A percentile compares a stretch with the other conserved stretches of the same genome.
phyloP scores from a whole-genome alignment of 1,139 yeast species.

The Meyerozyma sp. region DNA sequence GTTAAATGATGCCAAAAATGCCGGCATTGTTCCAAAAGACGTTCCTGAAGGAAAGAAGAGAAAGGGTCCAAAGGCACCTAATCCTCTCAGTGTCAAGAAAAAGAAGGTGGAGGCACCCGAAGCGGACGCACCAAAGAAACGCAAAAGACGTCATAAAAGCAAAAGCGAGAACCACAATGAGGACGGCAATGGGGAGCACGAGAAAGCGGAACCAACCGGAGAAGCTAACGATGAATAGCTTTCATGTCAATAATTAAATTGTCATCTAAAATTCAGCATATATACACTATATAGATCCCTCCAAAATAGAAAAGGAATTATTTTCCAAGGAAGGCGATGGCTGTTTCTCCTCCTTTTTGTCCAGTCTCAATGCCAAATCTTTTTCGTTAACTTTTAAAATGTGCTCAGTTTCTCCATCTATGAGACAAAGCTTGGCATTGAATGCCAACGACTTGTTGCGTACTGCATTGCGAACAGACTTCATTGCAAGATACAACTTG shows the following conservation, averaged over 20 bases:
- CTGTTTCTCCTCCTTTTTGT: too few relatives aligned
- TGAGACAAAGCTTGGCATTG: constrained; percentile 40
- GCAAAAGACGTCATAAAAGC: neutral
- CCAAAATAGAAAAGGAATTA: neutral
- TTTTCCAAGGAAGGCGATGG: neutral
- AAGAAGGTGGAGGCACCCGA: constrained; percentile 33
- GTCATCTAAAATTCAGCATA: neutral
- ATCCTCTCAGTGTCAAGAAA: constrained; percentile 77
- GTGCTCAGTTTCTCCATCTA: constrained; percentile 28
- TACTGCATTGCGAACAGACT: constrained; percentile 24
- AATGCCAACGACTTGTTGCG: constrained; percentile 42
- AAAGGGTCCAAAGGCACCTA: constrained; percentile 74
- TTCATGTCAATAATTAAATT: neutral
- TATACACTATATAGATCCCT: neutral
- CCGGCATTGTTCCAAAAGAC: constrained; percentile 23
- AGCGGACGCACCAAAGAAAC: constrained; percentile 1
- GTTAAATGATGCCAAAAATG: constrained; percentile 51
- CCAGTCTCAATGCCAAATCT: neutral
- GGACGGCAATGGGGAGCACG: too few relatives aligned
- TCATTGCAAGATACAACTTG: constrained; percentile 27
- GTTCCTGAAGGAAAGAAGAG: constrained; percentile 37
- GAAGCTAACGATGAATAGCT: too few relatives aligned
- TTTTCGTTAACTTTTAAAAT: constrained; percentile 29
- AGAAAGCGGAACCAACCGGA: too few relatives aligned
- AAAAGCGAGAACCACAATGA: neutral